A percentile compares a stretch with the other conserved stretches of the same genome.
phyloP scores from a whole-genome alignment of 441 rosid genomes.

The Macaranga tanarius region DNA sequence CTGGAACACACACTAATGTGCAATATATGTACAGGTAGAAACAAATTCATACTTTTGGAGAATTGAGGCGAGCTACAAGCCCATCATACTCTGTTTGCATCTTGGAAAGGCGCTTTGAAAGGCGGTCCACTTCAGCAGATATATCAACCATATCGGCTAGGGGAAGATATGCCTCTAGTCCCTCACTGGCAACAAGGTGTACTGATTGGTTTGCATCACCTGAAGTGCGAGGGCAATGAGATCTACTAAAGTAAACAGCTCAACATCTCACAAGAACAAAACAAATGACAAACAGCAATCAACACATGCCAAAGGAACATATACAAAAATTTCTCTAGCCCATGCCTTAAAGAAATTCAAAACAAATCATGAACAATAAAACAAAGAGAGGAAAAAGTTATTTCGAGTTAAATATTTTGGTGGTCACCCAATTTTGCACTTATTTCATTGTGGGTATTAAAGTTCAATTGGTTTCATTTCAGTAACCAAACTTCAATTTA shows the following conservation, averaged over 20 bases:
- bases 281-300: background rate
- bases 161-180: conserved; percentile 93
- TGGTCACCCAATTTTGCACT: too few species aligned
- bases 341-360: background rate
- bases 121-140: conserved; percentile 85
- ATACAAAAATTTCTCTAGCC: background rate
- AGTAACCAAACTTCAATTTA: too few species aligned
- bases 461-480: too few species aligned
- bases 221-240: conserved; percentile 28
- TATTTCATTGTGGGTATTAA: too few species aligned
- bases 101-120: conserved; percentile 80
- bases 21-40: conserved; percentile 10
- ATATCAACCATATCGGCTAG: conserved; percentile 91
- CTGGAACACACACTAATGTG: background rate
- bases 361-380: background rate
- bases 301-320: background rate
- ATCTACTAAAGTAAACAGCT: conserved; percentile 12
- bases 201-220: conserved; percentile 80
- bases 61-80: conserved; percentile 66
- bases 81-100: conserved; percentile 82
- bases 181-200: conserved; percentile 93
- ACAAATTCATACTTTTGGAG: conserved; percentile 58
- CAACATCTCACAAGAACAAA: background rate
- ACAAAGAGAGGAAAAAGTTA: background rate
- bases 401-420: too few species aligned